Conservation (phyloP, 2,329 filamentous ascomycete genomes). For the Xylaria sp. region DNA sequence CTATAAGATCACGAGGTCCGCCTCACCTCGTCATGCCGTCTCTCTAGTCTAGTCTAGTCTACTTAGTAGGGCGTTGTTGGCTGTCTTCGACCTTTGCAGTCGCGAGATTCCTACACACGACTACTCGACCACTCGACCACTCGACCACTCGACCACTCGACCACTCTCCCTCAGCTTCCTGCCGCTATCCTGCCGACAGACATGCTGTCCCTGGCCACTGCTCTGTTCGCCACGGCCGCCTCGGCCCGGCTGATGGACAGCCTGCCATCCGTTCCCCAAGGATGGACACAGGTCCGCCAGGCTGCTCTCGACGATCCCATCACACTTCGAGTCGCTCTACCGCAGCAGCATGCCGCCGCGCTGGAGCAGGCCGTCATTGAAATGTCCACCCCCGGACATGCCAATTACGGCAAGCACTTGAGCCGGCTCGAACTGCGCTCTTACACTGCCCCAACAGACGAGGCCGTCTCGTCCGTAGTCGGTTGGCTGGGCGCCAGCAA, state of each 20-base stretch:
- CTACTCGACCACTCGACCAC: too few relatives aligned
- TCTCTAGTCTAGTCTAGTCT: slow-evolving; percentile 2
- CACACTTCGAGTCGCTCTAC: slow-evolving; percentile 43
- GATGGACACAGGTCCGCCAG: slow-evolving; percentile 44
- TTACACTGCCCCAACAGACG: slow-evolving; percentile 58
- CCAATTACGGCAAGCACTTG: slow-evolving; percentile 62
- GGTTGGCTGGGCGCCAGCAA: slow-evolving; percentile 59
- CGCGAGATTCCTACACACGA: slow-evolving; percentile 23
- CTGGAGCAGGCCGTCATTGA: slow-evolving; percentile 60
- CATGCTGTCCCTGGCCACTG: slow-evolving; percentile 43
- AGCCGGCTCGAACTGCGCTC: slow-evolving; percentile 60
- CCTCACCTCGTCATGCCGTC: not conserved
- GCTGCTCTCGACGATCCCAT: slow-evolving; percentile 44
- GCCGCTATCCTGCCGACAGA: slow-evolving; percentile 34
- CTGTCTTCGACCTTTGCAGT: slow-evolving; percentile 8
- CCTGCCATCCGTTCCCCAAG: slow-evolving; percentile 44
- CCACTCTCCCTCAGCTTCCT: not conserved
- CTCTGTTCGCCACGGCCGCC: slow-evolving; percentile 46
- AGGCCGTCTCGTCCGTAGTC: slow-evolving; percentile 55
- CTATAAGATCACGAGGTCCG: slow-evolving; percentile 30
- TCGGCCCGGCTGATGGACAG: slow-evolving; percentile 49
- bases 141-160: too few relatives aligned
- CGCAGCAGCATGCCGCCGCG: slow-evolving; percentile 45
- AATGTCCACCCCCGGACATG: slow-evolving; percentile 61
- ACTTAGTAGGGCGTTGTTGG: slow-evolving; percentile 15